Base-by-base conservation (phyloP, 2,329 filamentous ascomycete genomes). In the Lachnellula subtilissima region DNA sequence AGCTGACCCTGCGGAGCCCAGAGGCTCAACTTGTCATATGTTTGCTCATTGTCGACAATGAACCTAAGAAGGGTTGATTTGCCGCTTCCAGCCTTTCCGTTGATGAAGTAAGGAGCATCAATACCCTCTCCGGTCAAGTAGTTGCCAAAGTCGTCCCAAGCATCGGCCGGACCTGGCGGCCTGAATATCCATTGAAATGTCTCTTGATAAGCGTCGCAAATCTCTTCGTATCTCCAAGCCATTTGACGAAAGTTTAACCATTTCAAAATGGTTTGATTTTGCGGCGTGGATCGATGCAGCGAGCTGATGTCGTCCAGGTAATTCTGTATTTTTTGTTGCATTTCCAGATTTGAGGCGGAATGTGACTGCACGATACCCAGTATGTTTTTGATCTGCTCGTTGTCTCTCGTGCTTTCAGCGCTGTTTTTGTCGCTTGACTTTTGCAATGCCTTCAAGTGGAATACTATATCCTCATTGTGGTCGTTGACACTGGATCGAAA, bases 101-200 rank as follows among this genome's bases (percentile, higher is more conserved):
- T 28, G 23, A 57, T 49, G 54, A 54, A 60, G 35, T 49, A 60
- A 19, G 19, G 19, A 19, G 19, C 19, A 19, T 19, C 19, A n/a
- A 46, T 32, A 1, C 42, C 54, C 2, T 45, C 46, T 3, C 43
- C 47, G 15, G 9, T 5, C 7, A 61, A 37, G 53, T 56, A 58
- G 1, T 35, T 42, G 4, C 2, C 1, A 4, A 58, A 52, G 22
- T 36, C 47, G 28, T 50, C 39, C 28, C 35, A 28, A 12, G 47
- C 4, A 14, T 50, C 36, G 5, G 4, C 11, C 3, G 47, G 8
- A 14, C 15, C 12, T 4, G 25, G n/a, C 17, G 49, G 8, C 15
- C 19, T 17, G 43, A 43, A 55, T 2, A 55, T 50, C 53, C 56
- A 58, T n/a, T 58, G n/a, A 32, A 58, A 58, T 9, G 56, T 58